phyloP scores from a whole-genome alignment of 306 rosid species.

The cucumber (Cucumis sativus) region Cucumber_9930_V3 NC_026659.2:3086501-3087000 shows the following conservation, averaged over 20 bases:
- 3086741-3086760: neutral
- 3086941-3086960: slow-evolving; percentile 5
- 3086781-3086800: neutral
- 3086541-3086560: too few relatives aligned
- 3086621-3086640: too few relatives aligned
- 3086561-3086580: too few relatives aligned
- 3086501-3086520: too few relatives aligned
- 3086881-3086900: neutral
- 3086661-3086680: neutral
- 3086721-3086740: neutral
- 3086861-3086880: too few relatives aligned
- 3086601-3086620: too few relatives aligned
- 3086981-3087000: neutral
- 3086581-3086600: too few relatives aligned
- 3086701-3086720: neutral
- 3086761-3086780: neutral
- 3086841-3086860: neutral
- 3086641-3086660: too few relatives aligned
- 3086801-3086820: neutral
- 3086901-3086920: slow-evolving; percentile 5
- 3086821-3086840: slow-evolving; percentile 1
- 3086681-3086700: neutral
- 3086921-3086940: slow-evolving; percentile 6
- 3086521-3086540: too few relatives aligned
- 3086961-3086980: slow-evolving; percentile 41